Evolutionary conservation across 768 basidiomycete genomes (phyloP).

Genomic region (Lactarius quietus): DNA sequence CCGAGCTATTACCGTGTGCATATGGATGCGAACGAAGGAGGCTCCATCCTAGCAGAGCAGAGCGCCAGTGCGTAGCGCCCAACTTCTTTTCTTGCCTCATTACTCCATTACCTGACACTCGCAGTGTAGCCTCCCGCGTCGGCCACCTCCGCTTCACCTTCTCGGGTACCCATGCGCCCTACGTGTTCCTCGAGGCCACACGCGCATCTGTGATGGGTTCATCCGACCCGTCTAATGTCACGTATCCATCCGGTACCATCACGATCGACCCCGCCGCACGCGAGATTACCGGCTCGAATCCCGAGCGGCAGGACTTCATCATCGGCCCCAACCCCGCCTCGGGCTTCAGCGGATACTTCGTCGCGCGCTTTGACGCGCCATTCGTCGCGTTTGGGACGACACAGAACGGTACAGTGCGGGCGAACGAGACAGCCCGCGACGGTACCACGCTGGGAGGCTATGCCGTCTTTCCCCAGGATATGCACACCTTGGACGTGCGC

Average conservation of each 20-base stretch:
- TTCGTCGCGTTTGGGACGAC: conserved; percentile 49
- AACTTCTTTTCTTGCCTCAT: not conserved
- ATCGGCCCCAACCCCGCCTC: conserved; percentile 48
- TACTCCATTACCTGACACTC: not conserved
- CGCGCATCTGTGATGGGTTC: conserved; percentile 59
- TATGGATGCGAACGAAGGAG: no score
- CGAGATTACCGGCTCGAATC: conserved; percentile 61
- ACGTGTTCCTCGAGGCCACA: conserved; percentile 64
- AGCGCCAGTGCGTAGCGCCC: conserved; percentile 55
- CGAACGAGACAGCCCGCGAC: conserved; percentile 30
- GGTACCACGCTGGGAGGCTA: conserved; percentile 53
- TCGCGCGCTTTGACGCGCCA: conserved; percentile 51
- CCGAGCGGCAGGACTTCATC: conserved; percentile 69
- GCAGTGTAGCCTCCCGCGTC: conserved; percentile 62
- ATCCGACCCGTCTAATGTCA: conserved; percentile 43
- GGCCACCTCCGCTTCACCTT: no score
- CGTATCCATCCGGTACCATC: conserved; percentile 53
- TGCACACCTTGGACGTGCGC: conserved; percentile 46
- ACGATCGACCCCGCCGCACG: conserved; percentile 39
- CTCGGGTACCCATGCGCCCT: conserved; percentile 42
- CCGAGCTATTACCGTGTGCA: no score
- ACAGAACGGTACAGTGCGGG: conserved; percentile 37
- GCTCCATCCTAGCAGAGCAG: no score
- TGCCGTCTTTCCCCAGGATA: conserved; percentile 39
- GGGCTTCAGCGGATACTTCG: conserved; percentile 47